Percentiles rank a stretch among this genome's conserved stretches.
These are phyloP conservation scores for Corylus avellana DNA, from an alignment of 306 rosid genomes.

Conservation along the genomic window DNA sequence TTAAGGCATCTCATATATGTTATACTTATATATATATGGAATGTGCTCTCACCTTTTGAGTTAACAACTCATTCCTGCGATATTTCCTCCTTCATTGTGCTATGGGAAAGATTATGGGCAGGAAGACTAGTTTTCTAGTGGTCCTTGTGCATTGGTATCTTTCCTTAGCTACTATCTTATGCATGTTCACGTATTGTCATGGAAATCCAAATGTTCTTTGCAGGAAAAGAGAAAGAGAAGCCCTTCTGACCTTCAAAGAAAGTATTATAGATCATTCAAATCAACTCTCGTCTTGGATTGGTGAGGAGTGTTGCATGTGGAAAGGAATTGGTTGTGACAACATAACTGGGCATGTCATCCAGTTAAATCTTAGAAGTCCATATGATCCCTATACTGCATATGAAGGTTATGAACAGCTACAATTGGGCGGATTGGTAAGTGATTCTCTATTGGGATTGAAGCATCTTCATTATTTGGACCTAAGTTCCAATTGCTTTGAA, in stretches of 20 bases:
- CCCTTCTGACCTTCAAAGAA: not conserved
- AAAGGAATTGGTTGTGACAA: not conserved
- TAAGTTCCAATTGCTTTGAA: not conserved
- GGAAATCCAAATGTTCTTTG: not conserved
- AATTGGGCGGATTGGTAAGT: slow-evolving; percentile 17
- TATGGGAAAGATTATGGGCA: too few relatives aligned
- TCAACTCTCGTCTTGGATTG: not conserved
- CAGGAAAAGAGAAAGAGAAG: not conserved
- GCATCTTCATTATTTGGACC: slow-evolving; percentile 9
- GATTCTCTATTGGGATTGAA: slow-evolving; percentile 11
- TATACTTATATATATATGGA: too few relatives aligned
- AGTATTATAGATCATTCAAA: not conserved
- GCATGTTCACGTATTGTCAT: not conserved
- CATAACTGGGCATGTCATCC: not conserved
- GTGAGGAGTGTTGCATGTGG: not conserved
- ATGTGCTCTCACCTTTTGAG: too few relatives aligned
- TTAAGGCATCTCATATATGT: too few relatives aligned
- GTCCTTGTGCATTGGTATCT: too few relatives aligned
- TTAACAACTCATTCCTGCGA: too few relatives aligned
- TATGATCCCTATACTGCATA: too few relatives aligned
- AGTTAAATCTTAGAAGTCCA: too few relatives aligned
- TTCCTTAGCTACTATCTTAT: too few relatives aligned
- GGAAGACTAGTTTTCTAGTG: too few relatives aligned
- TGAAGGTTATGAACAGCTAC: not conserved
- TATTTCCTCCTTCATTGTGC: too few relatives aligned